Percentiles rank a stretch among this genome's conserved stretches.
Conservation (phyloP, 257 asterid genomes). For the Leptodermis oblonga region DNA sequence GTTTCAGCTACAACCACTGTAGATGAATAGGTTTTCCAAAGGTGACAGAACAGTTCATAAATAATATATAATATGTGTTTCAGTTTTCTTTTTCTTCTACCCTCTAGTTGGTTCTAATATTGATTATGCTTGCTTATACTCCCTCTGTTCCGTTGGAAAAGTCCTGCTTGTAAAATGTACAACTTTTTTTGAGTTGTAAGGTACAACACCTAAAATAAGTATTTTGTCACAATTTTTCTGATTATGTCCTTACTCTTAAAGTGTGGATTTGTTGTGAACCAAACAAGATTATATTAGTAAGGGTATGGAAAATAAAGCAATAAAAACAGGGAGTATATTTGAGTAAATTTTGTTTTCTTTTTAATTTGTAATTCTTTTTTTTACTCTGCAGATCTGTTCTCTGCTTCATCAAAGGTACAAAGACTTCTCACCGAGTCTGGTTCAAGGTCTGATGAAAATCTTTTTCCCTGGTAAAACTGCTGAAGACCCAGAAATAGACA, state of each 20-base stretch:
- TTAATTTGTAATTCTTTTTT: constrained; percentile 6
- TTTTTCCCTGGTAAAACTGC: constrained; percentile 72
- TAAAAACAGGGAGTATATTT: too few species aligned
- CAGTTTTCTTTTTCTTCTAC: not conserved
- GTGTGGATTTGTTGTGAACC: too few species aligned
- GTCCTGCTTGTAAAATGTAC: too few species aligned
- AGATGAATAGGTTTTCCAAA: not conserved
- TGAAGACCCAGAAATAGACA: constrained; percentile 81
- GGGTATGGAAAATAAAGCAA: too few species aligned
- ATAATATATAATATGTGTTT: not conserved
- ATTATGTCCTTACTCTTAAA: too few species aligned
- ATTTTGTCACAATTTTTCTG: too few species aligned
- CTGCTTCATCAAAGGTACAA: constrained; percentile 96
- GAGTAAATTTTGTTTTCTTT: not conserved
- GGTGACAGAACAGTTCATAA: too few species aligned
- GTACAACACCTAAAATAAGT: too few species aligned
- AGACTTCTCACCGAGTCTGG: constrained; percentile 88
- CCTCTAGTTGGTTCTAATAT: not conserved
- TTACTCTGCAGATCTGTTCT: constrained; percentile 76
- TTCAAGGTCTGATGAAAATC: constrained; percentile 87
- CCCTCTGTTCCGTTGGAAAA: too few species aligned
- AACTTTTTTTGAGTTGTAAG: too few species aligned
- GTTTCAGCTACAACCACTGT: not conserved
- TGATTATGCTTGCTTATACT: not conserved
- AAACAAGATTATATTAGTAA: too few species aligned